phyloP scores from a whole-genome alignment of 2,329 filamentous ascomycete genomes.

The Aspergillus sp. region DNA sequence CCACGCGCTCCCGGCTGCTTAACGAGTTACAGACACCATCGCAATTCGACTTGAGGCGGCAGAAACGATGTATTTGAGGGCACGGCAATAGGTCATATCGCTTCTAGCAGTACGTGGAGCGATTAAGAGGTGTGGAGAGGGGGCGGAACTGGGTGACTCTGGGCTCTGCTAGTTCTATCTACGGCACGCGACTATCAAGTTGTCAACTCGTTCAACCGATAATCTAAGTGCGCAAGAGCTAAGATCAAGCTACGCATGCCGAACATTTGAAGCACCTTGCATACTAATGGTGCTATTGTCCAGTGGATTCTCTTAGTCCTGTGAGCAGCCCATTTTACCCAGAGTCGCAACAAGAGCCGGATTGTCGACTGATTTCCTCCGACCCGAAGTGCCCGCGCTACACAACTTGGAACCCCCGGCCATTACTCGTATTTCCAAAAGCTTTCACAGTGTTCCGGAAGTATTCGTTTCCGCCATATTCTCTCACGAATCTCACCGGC shows the following conservation, averaged over 20 bases:
- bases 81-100: slow-evolving; percentile 4
- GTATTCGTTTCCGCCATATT: too few species aligned
- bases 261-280: too few species aligned
- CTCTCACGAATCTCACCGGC: too few species aligned
- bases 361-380: too few species aligned
- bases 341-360: neutral
- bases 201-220: neutral
- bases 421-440: too few species aligned
- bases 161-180: neutral
- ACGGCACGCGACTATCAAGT: neutral
- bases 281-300: neutral
- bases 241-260: too few species aligned
- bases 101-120: slow-evolving; percentile 10
- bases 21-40: neutral
- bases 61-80: slow-evolving; percentile 13
- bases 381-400: too few species aligned
- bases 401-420: too few species aligned
- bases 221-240: neutral
- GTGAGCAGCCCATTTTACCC: neutral
- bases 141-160: slow-evolving; percentile 4
- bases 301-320: neutral
- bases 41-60: neutral
- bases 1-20: neutral
- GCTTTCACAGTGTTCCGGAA: too few species aligned
- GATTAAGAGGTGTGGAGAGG: slow-evolving; percentile 7